Conservation (phyloP, 2,329 filamentous ascomycete species). For the Metarhizium humberi region DNA sequence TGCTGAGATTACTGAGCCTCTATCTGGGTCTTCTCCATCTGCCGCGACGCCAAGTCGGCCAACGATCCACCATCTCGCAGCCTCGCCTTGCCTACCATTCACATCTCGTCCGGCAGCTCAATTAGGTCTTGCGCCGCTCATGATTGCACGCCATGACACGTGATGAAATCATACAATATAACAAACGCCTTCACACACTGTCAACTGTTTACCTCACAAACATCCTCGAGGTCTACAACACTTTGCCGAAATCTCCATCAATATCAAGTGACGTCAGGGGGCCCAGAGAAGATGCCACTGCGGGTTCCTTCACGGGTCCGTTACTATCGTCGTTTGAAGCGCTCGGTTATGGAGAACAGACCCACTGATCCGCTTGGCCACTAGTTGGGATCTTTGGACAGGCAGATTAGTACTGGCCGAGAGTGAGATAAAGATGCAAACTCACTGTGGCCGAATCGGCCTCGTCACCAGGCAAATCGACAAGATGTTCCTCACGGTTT, state of each 20-base stretch:
- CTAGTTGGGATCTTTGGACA: background rate
- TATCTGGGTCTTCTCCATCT: background rate
- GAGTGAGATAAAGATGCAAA: background rate
- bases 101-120: background rate
- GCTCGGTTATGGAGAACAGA: background rate
- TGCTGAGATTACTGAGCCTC: background rate
- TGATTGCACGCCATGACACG: slow-evolving; percentile 1
- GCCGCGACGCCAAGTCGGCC: slow-evolving; percentile 1
- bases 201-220: background rate
- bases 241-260: background rate
- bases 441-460: background rate
- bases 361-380: background rate
- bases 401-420: background rate
- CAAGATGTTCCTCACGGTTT: background rate
- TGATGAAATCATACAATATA: background rate
- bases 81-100: background rate
- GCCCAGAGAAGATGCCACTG: background rate
- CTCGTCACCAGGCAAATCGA: background rate
- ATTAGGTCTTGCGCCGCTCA: background rate
- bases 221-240: background rate
- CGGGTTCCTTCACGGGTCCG: background rate
- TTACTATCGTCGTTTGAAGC: background rate
- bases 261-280: slow-evolving; percentile 1
- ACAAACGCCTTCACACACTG: background rate
- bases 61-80: slow-evolving; percentile 4